Evolutionary conservation across 2,329 filamentous ascomycete species (phyloP).

Genomic region (Cladosporium sphaerospermum): DNA sequence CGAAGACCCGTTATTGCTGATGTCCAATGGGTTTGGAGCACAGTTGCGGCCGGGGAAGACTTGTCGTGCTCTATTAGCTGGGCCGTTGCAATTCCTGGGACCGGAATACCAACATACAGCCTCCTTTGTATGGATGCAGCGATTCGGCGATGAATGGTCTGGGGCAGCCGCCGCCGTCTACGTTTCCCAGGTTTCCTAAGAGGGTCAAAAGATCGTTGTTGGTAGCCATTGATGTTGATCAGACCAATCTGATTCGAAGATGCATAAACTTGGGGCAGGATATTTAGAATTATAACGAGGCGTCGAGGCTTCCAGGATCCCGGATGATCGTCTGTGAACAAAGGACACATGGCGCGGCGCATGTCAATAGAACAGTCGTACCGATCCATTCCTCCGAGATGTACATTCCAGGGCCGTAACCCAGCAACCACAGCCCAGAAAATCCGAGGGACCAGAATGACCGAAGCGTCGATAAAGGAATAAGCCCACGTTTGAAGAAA

Average conservation of each 20-base stretch:
- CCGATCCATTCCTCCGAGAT: neutral
- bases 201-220: constrained; percentile 9
- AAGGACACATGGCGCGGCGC: neutral
- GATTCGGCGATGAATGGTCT: constrained; percentile 23
- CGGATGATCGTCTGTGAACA: neutral
- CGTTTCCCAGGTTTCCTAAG: constrained; percentile 14
- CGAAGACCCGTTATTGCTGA: constrained; percentile 15
- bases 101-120: constrained; percentile 17
- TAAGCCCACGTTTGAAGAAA: no score
- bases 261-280: no score
- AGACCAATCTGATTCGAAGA: no score
- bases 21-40: constrained; percentile 21
- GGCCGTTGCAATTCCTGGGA: neutral
- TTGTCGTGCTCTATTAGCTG: constrained; percentile 5
- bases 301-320: neutral
- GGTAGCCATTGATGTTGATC: neutral
- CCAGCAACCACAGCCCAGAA: no score
- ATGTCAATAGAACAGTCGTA: neutral
- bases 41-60: constrained; percentile 21
- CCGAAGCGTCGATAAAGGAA: no score
- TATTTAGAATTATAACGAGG: neutral
- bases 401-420: no score
- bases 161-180: constrained; percentile 22
- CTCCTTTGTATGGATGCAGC: constrained; percentile 18
- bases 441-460: no score